These are phyloP conservation scores for Botrytis elliptica DNA, from an alignment of 2,329 filamentous ascomycete genomes.

Conservation along the genomic window DNA sequence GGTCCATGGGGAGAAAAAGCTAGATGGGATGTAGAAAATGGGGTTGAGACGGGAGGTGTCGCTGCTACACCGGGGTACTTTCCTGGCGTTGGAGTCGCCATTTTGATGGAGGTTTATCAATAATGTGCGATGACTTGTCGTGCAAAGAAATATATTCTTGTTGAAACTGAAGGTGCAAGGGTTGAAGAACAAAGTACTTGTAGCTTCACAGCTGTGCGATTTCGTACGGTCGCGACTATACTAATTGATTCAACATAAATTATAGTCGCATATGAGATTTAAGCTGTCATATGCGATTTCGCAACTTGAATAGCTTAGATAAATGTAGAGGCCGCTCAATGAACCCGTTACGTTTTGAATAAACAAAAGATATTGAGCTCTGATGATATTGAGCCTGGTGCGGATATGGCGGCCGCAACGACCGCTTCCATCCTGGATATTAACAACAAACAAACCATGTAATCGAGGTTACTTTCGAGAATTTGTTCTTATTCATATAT, in stretches of 20 bases:
- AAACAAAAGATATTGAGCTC: conserved; percentile 7
- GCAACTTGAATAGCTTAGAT: background rate
- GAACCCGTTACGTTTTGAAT: background rate
- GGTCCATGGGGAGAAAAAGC: conserved; percentile 55
- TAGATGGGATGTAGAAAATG: conserved; percentile 56
- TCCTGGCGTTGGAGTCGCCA: conserved; percentile 40
- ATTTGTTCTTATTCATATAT: background rate
- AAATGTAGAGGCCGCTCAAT: background rate
- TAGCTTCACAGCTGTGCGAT: background rate
- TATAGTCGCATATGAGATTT: background rate
- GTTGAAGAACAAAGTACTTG: background rate
- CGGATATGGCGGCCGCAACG: background rate
- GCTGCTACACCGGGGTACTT: conserved; percentile 41
- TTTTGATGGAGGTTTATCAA: conserved; percentile 19
- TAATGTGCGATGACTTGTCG: background rate
- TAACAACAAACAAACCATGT: background rate
- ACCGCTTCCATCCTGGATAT: background rate
- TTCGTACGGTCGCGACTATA: background rate
- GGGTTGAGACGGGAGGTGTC: conserved; percentile 66
- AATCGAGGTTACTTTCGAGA: background rate
- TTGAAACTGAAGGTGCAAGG: background rate
- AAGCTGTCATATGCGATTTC: background rate
- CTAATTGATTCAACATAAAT: background rate
- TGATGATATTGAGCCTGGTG: background rate
- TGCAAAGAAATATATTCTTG: background rate